A percentile compares a stretch with the other conserved stretches of the same genome.
These are phyloP conservation scores for Jacaranda mimosifolia DNA, from an alignment of 257 asterid species.

Conservation along the genomic window DNA sequence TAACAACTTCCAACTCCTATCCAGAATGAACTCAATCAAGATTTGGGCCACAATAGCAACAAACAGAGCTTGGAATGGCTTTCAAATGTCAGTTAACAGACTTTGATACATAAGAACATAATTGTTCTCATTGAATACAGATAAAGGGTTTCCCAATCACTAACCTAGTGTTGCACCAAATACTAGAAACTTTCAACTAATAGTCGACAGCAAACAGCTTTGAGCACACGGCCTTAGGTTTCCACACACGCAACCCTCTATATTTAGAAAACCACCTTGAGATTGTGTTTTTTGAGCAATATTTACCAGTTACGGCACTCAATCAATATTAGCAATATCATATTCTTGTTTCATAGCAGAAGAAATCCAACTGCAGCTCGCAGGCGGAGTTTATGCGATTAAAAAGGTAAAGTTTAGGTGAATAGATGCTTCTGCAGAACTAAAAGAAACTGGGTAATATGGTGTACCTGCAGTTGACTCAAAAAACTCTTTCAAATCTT, in stretches of 20 bases:
- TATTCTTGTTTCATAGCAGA: neutral
- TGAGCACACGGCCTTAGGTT: too few species aligned
- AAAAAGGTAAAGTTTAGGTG: slow-evolving; percentile 4
- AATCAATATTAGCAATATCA: neutral
- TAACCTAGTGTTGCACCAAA: neutral
- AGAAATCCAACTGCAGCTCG: neutral
- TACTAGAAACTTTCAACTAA: too few species aligned
- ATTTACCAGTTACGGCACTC: neutral
- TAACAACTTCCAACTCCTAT: too few species aligned
- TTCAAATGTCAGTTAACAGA: too few species aligned
- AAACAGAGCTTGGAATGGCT: too few species aligned
- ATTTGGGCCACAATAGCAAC: neutral
- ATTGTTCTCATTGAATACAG: too few species aligned
- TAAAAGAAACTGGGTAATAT: slow-evolving; percentile 10
- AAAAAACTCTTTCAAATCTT: slow-evolving; percentile 86
- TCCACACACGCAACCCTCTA: too few species aligned
- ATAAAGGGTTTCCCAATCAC: too few species aligned
- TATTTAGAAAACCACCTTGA: too few species aligned
- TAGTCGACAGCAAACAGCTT: neutral
- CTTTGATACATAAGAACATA: too few species aligned
- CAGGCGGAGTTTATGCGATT: neutral
- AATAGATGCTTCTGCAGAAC: slow-evolving; percentile 15
- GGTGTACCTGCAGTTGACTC: slow-evolving; percentile 86
- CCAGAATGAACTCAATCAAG: neutral
- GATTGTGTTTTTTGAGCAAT: too few species aligned